Evolutionary conservation across 768 basidiomycete genomes (phyloP).

Genomic region (Trametes cinnabarina): DNA sequence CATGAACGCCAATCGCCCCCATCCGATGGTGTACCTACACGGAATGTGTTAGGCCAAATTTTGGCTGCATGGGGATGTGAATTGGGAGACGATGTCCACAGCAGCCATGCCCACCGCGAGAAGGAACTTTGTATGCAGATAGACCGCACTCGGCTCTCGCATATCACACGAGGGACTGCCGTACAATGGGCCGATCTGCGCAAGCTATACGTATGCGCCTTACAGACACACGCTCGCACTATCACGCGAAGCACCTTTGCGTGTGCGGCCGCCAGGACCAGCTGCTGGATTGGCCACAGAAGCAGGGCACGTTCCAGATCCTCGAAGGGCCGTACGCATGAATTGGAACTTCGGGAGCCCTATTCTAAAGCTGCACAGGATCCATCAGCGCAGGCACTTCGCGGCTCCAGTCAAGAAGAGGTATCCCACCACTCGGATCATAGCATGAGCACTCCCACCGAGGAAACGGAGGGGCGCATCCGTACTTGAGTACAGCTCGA

Average conservation of each 20-base stretch:
- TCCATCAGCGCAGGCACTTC: conserved; percentile 12
- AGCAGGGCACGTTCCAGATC: conserved; percentile 3
- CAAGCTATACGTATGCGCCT: background rate
- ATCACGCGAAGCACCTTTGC: background rate
- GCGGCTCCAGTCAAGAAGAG: background rate
- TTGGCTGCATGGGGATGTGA: background rate
- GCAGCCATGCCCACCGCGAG: background rate
- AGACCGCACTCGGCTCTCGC: background rate
- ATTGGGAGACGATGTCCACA: background rate
- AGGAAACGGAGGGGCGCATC: background rate
- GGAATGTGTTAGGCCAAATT: background rate
- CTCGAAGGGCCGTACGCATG: conserved; percentile 12
- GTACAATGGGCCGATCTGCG: background rate
- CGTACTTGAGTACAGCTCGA: too few relatives aligned
- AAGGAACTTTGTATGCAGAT: conserved; percentile 1
- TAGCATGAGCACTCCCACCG: background rate
- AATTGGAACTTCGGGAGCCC: conserved; percentile 4
- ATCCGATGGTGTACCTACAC: background rate
- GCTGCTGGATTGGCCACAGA: conserved; percentile 1
- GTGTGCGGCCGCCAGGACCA: background rate
- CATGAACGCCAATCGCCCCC: background rate
- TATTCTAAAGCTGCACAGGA: conserved; percentile 15
- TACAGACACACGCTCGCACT: background rate
- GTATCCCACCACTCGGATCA: conserved; percentile 11
- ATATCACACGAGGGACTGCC: background rate